A percentile compares a stretch with the other conserved stretches of the same genome.
These are phyloP conservation scores for Actinidia polygama DNA, from an alignment of 179 eudicot genomes.

Conservation along the genomic window DNA sequence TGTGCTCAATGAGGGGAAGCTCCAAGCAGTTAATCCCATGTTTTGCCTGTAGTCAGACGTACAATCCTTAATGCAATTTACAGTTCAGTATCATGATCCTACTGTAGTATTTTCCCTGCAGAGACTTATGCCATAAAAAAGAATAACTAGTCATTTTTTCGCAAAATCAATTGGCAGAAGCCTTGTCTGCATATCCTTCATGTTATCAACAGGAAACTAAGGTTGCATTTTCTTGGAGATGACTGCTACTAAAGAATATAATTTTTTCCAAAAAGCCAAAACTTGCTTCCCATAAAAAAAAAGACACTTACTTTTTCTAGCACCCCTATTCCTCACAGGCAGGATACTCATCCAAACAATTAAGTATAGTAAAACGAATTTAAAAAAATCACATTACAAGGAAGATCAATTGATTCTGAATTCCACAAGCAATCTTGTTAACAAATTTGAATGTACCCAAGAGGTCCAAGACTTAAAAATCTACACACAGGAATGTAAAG, in stretches of 20 bases:
- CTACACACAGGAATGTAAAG: neutral
- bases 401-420: neutral
- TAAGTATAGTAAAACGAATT: neutral
- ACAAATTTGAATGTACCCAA: neutral
- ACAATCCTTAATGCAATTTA: neutral
- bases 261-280: neutral
- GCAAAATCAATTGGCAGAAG: neutral
- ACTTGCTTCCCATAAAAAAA: neutral
- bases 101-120: neutral
- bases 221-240: neutral
- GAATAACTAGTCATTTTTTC: neutral
- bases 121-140: neutral
- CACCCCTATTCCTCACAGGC: neutral
- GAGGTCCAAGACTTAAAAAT: neutral
- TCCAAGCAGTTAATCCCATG: constrained; percentile 75
- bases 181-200: neutral
- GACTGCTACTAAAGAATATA: neutral
- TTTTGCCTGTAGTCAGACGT: constrained; percentile 49
- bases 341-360: neutral
- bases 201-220: neutral
- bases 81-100: neutral
- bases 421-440: neutral
- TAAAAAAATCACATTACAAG: neutral
- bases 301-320: neutral
- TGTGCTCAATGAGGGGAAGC: constrained; percentile 92